Base-by-base conservation (phyloP, 768 basidiomycete genomes). In the Termitomyces sp. region DNA sequence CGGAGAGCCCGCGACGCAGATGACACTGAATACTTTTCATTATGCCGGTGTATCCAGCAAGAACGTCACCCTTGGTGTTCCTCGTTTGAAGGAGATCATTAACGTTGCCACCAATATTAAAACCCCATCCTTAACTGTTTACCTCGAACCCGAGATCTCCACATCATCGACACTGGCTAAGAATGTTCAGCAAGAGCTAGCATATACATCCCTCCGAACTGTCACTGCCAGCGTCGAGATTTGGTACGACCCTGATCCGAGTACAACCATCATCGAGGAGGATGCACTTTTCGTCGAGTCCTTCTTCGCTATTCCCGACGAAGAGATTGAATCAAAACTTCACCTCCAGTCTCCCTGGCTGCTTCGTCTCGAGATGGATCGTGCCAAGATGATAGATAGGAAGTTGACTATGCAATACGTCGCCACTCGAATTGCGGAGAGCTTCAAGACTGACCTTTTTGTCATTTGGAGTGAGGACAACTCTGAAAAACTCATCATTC, bases 1-100 rank as follows among this genome's bases (percentile, higher is more conserved):
- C 63, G 97, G 97, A 72, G 97, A 98, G 78, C 97, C 97, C 0
- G 97, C 97, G 4, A 99, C 97, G 0, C 97, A 99, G 76, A 98
- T 99, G 97, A 98, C 97, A 6, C 74, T 99, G 58, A 99, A 99
- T 73, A 98, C 96, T 0, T 99, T 98, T 91, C 97, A 99, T 75
- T 98, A 98, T 71, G 97, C 97, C 60, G 97, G 97, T 88, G 97
- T 99, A 26, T 96, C 97, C n/a, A 94, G 91, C 68, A 98, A 98
- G 77, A 98, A 97, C 74, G 97, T 99, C 50, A 99, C 97, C 0
- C 92, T 98, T 58, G 97, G 97, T 87, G 97, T 99, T 2, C 97
- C 97, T 2, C 95, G 97, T 73, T 73, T 99, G 62, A 98, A 98
- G 78, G 97, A 98, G 74, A 98, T 98, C 65, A 98, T 99, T 77